Base-by-base conservation (phyloP, 495 filamentous ascomycete species). In the Corynascus novoguineensis region DNA sequence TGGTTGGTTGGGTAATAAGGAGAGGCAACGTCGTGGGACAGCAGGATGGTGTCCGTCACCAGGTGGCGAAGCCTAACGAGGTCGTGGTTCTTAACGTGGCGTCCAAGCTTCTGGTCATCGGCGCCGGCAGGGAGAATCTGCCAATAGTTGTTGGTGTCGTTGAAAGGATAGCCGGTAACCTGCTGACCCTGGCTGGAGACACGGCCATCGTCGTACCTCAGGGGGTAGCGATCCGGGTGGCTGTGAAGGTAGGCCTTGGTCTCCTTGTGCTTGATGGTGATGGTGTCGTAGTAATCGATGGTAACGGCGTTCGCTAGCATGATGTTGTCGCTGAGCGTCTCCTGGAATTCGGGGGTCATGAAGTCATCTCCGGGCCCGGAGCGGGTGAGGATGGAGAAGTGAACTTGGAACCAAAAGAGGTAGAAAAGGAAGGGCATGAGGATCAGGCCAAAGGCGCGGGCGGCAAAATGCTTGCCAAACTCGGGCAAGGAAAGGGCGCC, bases 381-480 rank as follows among this genome's bases (percentile, higher is more conserved):
- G 48, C 86, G 81, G 38, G 76, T 86, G 51, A 98, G 78, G 64
- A 98, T 88, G 24, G 90, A 79, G 69, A 98, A 97, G 73, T 98
- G 93, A 29, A 97, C 91, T 77, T 97, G 93, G 84, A 98, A 98
- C 95, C 95, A 98, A 79, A 98, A 98, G 28, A 98, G 81, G 70
- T 97, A 98, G 73, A 97, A 93, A 62, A 97, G 80, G 81, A 97
- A 96, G 34, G 93, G 93, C 48, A 97, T 81, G 41, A 95, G 64
- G 61, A 97, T 89, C 35, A 98, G 77, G 9, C 85, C 90, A 61
- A 93, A 77, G 15, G 82, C 79, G 28, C 93, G 88, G 62, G 93
- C 93, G 9, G 75, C 81, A 66, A 98, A 92, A 70, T 98, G 93
- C 76, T 95, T 92, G 49, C 79, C 81, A 74, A 96, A 97, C 47